Evolutionary conservation across 495 filamentous ascomycete species (phyloP), one percentile per base, ranked within the genome.

Genomic region (Elasticomyces elasticus): DNA sequence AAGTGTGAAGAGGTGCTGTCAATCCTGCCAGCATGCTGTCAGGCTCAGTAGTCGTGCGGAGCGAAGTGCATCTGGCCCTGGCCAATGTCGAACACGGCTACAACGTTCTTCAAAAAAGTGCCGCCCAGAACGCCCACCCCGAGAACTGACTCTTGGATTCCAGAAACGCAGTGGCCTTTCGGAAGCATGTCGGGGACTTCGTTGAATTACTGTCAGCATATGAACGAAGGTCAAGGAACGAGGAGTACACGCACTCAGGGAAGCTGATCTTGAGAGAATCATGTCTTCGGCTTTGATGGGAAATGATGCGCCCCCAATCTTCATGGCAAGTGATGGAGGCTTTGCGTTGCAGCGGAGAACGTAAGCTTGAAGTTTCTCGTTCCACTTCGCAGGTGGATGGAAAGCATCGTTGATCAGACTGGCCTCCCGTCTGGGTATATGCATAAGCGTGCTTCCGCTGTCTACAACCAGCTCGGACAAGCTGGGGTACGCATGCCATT

Each of bases 31-130:
- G n/a, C n/a, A n/a, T n/a, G n/a, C n/a, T n/a, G n/a, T n/a, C n/a
- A n/a, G n/a, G n/a, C n/a, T 37, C 31, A 59, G 17, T 59, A 22
- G 19, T 55, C 51, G 35, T 61, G 49, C 5, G 56, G 49, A 6
- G 63, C 63, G 51, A 79, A 81, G 22, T 69, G 60, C 75, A 83
- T 72, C 70, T 76, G 66, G 19, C 70, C 43, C 44, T 66, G 66
- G 4, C 78, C 79, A 49, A 85, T 71, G 66, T 84, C 79, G 62
- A 79, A 83, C 13, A 81, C 76, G 0, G 74, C 72, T 10, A 86
- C 66, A 0, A 82, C 81, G 58, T 79, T 82, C 64, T 79, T 81
- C 68, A 83, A 67, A 58, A 84, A 86, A 0, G 70, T 70, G 51
- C 78, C 76, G 0, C 82, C 82, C 12, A 86, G 55, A 24, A 86